Conservation (phyloP, 208 protist species). For the Herpetomonas tarakana region DNA sequence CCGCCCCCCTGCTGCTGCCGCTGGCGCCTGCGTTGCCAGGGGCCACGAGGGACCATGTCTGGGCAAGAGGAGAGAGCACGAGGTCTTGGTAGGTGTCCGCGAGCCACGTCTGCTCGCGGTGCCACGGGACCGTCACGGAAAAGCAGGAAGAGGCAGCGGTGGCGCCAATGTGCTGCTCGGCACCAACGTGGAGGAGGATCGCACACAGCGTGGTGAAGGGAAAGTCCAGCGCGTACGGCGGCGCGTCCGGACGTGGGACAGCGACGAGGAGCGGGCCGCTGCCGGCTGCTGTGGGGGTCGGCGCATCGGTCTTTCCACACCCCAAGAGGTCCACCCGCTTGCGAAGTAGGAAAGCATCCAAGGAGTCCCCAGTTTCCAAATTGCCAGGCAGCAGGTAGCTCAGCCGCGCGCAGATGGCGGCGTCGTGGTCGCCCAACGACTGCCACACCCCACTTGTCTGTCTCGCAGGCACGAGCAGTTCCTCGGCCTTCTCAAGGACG, state of each 20-base stretch:
- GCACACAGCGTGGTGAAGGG: not conserved
- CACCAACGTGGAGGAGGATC: not conserved
- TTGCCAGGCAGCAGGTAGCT: not conserved
- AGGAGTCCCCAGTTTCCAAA: too few species aligned
- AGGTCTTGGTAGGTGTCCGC: not conserved
- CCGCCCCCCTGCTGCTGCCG: too few species aligned
- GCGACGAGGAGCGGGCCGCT: too few species aligned
- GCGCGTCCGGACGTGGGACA: not conserved
- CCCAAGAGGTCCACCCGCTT: not conserved
- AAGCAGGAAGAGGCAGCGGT: not conserved
- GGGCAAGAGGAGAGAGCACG: too few species aligned
- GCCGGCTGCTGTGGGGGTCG: too few species aligned
- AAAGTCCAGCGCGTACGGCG: not conserved
- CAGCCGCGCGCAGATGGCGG: not conserved
- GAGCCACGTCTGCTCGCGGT: not conserved
- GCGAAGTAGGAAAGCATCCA: not conserved
- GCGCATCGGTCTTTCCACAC: too few species aligned
- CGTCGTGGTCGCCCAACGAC: not conserved
- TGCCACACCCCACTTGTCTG: too few species aligned
- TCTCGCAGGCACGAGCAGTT: slow-evolving; percentile 13
- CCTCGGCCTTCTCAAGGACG: not conserved
- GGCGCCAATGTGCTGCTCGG: not conserved
- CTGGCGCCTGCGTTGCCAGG: too few species aligned
- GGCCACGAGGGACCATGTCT: too few species aligned
- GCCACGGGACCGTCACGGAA: not conserved